Evolutionary conservation across 257 asterid genomes (phyloP).

Genomic region (Datura wrightii): DNA sequence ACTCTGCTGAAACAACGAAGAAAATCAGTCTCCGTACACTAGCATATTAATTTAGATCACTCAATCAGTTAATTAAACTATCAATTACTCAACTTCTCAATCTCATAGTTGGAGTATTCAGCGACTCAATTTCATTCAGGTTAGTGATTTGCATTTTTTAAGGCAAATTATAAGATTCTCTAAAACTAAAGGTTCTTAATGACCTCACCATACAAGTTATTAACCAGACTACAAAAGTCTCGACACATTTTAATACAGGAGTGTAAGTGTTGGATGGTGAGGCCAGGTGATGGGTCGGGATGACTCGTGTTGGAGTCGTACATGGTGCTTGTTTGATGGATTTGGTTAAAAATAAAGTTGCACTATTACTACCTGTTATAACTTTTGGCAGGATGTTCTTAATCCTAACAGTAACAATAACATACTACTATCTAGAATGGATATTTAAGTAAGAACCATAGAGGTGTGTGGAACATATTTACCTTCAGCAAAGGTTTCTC

Average conservation of each 20-base stretch:
- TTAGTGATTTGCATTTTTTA: background rate
- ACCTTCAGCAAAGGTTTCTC: slow-evolving; percentile 69
- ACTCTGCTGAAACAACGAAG: slow-evolving; percentile 35
- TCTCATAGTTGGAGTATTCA: background rate
- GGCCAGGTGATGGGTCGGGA: background rate
- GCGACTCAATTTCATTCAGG: background rate
- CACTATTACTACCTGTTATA: background rate
- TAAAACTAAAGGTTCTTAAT: background rate
- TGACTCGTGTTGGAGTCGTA: background rate
- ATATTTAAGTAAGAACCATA: background rate
- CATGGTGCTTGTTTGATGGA: background rate
- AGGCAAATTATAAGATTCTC: background rate
- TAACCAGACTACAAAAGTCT: background rate
- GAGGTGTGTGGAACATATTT: background rate
- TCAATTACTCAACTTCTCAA: background rate
- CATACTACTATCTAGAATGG: background rate
- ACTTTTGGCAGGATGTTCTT: background rate
- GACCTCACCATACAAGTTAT: background rate
- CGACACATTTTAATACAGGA: background rate
- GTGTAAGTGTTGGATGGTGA: background rate
- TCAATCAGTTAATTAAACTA: background rate
- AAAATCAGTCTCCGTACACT: background rate
- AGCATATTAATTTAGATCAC: background rate
- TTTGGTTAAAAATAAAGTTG: background rate
- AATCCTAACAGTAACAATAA: background rate